Conservation (phyloP, 768 basidiomycete species). For the Chlorophyllum brunneum region DNA sequence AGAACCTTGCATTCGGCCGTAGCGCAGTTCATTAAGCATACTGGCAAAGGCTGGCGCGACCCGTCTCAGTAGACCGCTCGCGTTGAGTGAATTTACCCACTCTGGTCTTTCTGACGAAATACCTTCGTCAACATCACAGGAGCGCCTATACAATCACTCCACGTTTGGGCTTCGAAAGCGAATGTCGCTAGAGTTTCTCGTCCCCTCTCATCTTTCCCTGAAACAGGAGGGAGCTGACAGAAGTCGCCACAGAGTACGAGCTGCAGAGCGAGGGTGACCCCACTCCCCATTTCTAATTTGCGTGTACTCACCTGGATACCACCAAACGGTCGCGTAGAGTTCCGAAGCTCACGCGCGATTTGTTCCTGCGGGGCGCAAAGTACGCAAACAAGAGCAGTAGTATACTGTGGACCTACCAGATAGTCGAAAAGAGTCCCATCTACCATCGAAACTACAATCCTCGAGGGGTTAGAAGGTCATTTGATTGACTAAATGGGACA, state of each 20-base stretch:
- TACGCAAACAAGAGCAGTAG: no score
- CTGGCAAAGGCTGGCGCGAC: conserved; percentile 59
- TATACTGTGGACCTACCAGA: conserved; percentile 60
- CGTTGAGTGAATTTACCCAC: conserved; percentile 24
- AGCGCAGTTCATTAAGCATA: conserved; percentile 87
- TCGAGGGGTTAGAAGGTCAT: conserved; percentile 2
- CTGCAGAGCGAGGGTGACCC: conserved; percentile 29
- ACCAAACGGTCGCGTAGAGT: conserved; percentile 62
- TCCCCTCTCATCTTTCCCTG: conserved; percentile 43
- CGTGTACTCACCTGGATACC: conserved; percentile 68
- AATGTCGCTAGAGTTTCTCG: conserved; percentile 51
- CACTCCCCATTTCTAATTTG: neutral
- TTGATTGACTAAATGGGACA: conserved; percentile 17
- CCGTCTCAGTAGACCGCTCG: neutral
- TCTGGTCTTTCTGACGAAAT: conserved; percentile 85
- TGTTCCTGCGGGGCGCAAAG: conserved; percentile 39
- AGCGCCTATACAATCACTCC: conserved; percentile 58
- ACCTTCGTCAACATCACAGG: conserved; percentile 65
- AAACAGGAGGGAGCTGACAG: conserved; percentile 86
- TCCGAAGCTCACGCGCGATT: conserved; percentile 57
- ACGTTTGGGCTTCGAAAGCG: conserved; percentile 78
- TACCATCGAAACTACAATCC: conserved; percentile 77
- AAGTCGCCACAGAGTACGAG: conserved; percentile 87
- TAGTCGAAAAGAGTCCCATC: conserved; percentile 80
- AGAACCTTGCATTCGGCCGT: conserved; percentile 51